A percentile compares a stretch with the other conserved stretches of the same genome.
phyloP scores from a whole-genome alignment of 768 basidiomycete species.

The Neoboletus brunneissimus region DNA sequence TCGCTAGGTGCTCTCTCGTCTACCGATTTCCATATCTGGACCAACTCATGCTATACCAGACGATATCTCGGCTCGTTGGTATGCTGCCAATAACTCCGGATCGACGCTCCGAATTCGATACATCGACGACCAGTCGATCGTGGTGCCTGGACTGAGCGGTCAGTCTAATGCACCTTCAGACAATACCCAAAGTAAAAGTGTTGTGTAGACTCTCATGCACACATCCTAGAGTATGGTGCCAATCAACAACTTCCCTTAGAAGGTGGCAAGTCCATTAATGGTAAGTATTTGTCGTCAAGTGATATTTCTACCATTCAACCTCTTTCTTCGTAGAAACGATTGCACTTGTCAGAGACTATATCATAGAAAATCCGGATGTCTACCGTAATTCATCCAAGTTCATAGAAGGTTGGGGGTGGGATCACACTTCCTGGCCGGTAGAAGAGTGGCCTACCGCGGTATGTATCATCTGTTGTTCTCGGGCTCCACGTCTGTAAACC shows the following conservation, averaged over 20 bases:
- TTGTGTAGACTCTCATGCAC: slow-evolving; percentile 69
- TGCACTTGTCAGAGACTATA: slow-evolving; percentile 56
- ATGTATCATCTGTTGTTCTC: slow-evolving; percentile 21
- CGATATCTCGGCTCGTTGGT: slow-evolving; percentile 43
- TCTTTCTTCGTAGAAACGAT: slow-evolving; percentile 50
- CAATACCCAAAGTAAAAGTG: background rate
- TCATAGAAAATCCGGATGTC: slow-evolving; percentile 57
- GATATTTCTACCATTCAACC: background rate
- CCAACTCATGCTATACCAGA: slow-evolving; percentile 30
- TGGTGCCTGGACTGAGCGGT: slow-evolving; percentile 76
- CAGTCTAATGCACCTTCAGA: slow-evolving; percentile 23
- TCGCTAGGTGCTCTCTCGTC: slow-evolving; percentile 44
- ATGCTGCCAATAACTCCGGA: slow-evolving; percentile 21
- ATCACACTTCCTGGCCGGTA: slow-evolving; percentile 74
- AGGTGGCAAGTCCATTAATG: slow-evolving; percentile 56
- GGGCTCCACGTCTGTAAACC: background rate
- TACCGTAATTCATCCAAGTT: slow-evolving; percentile 54
- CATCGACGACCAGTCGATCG: slow-evolving; percentile 53
- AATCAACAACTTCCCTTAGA: slow-evolving; percentile 61
- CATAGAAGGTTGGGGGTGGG: slow-evolving; percentile 86
- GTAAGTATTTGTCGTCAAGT: slow-evolving; percentile 29
- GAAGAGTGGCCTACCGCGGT: slow-evolving; percentile 69
- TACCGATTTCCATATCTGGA: background rate
- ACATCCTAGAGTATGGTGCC: slow-evolving; percentile 77
- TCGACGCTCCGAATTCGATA: slow-evolving; percentile 42